Evolutionary conservation across 2,329 filamentous ascomycete genomes (phyloP), one percentile per base, ranked within the genome.

Genomic region (Magnaporthiopsis incrustans): DNA sequence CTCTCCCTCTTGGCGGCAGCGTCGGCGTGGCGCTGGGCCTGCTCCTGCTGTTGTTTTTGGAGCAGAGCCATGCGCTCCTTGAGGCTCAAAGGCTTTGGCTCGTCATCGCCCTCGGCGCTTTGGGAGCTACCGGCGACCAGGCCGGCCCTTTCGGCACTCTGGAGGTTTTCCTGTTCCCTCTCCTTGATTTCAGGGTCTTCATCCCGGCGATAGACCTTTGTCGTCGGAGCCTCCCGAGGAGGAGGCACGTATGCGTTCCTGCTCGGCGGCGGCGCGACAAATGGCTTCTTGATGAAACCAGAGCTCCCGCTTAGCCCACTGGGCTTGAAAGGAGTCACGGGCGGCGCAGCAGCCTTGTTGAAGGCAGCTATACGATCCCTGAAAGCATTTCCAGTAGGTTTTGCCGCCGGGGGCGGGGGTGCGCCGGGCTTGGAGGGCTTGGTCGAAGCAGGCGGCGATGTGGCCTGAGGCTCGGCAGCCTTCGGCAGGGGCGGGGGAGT

Each of bases 341-440:
- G 95, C 3, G 92, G 87, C 7, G 92, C 92, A 53, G 90, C 86
- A 59, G 91, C 81, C 74, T 94, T 95, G 77, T 99, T 99, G 79
- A 99, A 99, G 59, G 95, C 94, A 44, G 95, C 95, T 73, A 99
- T 97, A 67, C 95, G 90, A 77, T 98, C 95, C 73, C 86, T 93
- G 79, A 99, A 98, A 2, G 95, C 92, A 71, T 85, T 90, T 59
- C 80, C 82, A 14, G 76, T 74, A 33, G 92, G 91, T 75, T 96
- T 97, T 70, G 92, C 91, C 12, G 81, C 76, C 12, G 83, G 82
- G 15, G 91, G 89, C 56, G 90, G 88, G 27, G 87, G 81, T 66
- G 85, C 86, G 64, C 79, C 81, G 64, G 78, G 74, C 70, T 80
- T 83, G 67, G 73, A 71, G 32, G 66, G 71, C 65, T 75, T 77